A percentile compares a stretch with the other conserved stretches of the same genome.
These are phyloP conservation scores for Haplosporangium sp. DNA, from an alignment of 371 early-diverging fungal genomes.

Conservation along the genomic window DNA sequence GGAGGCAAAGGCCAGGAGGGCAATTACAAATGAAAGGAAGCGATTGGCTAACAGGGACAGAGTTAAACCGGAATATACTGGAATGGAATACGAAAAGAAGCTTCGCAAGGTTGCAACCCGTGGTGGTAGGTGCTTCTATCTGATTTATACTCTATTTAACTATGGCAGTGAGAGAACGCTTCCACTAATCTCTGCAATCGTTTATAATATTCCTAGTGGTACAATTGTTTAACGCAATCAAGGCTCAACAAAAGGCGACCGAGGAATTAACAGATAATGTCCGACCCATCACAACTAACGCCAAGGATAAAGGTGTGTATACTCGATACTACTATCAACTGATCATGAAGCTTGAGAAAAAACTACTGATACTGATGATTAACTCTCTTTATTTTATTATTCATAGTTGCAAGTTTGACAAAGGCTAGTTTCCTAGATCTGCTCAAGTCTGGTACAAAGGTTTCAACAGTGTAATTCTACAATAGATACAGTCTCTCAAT, in stretches of 20 bases:
- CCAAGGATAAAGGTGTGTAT: conserved; percentile 66
- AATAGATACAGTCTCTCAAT: background rate
- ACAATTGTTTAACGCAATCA: conserved; percentile 86
- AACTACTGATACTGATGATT: background rate
- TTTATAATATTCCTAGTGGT: conserved; percentile 65
- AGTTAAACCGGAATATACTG: conserved; percentile 72
- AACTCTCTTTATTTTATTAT: background rate
- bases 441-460: conserved; percentile 66
- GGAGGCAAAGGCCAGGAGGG: conserved; percentile 80
- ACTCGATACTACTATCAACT: background rate
- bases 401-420: conserved; percentile 70
- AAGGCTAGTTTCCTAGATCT: conserved; percentile 74
- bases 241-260: conserved; percentile 78
- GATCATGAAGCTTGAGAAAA: background rate
- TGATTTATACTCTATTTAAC: too few relatives aligned
- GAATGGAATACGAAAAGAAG: conserved; percentile 84
- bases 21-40: conserved; percentile 75
- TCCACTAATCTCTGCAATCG: background rate
- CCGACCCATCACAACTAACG: conserved; percentile 59
- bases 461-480: conserved; percentile 29
- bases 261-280: conserved; percentile 64
- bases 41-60: conserved; percentile 70
- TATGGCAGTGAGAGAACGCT: background rate
- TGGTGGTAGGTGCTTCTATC: conserved; percentile 68
- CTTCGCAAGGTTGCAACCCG: conserved; percentile 86